Conservation (phyloP, 306 rosid species). For the Prosopis cineraria region DNA sequence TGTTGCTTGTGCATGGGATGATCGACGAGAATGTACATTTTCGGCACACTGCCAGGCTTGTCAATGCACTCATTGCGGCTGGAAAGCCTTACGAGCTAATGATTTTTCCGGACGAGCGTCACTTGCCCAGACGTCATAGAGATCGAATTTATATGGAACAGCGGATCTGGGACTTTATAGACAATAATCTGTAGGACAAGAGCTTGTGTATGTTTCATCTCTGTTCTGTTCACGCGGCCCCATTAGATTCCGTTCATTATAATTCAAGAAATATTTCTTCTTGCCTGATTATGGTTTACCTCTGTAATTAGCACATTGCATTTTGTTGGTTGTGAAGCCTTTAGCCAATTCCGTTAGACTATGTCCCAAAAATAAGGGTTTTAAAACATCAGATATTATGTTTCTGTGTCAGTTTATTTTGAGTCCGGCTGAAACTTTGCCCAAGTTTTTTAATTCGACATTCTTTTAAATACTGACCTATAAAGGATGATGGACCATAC, state of each 20-base stretch:
- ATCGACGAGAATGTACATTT: slow-evolving; percentile 97
- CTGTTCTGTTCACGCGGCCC: slow-evolving; percentile 8
- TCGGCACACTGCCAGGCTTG: slow-evolving; percentile 93
- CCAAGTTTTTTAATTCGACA: too few species aligned
- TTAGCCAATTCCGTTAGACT: background rate
- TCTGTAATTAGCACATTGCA: background rate
- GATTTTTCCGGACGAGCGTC: slow-evolving; percentile 92
- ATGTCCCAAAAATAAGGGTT: background rate
- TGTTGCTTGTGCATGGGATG: slow-evolving; percentile 95
- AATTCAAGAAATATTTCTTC: slow-evolving; percentile 13
- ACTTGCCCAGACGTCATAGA: slow-evolving; percentile 84
- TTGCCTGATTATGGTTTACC: slow-evolving; percentile 31
- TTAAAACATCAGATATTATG: background rate
- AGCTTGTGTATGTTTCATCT: slow-evolving; percentile 35
- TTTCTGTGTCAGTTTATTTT: background rate
- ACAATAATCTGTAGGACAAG: slow-evolving; percentile 62
- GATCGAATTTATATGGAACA: slow-evolving; percentile 95
- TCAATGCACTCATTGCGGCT: slow-evolving; percentile 83
- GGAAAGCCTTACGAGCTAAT: slow-evolving; percentile 83
- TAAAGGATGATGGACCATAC: too few species aligned
- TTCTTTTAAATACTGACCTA: too few species aligned
- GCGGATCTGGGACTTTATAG: slow-evolving; percentile 95
- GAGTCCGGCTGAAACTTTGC: background rate
- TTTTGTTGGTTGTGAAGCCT: background rate
- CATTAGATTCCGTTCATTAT: slow-evolving; percentile 17